A percentile compares a stretch with the other conserved stretches of the same genome.
Evolutionary conservation across 2,329 filamentous ascomycete species (phyloP).

Genomic region (Xylariaceae sp.): DNA sequence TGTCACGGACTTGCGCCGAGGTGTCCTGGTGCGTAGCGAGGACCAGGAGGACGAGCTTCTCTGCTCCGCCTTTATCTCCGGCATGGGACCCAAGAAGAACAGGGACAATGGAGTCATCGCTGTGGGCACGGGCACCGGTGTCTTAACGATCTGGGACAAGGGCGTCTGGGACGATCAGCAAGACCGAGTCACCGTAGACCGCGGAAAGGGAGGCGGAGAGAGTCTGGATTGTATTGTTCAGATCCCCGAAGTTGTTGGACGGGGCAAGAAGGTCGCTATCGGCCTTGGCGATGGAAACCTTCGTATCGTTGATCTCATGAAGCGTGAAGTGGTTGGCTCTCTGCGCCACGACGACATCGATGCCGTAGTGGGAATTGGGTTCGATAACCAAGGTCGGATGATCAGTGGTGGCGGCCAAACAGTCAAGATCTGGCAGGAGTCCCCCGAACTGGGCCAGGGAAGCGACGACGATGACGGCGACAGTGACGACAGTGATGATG

Average conservation of each 20-base stretch:
- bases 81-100: slow-evolving; percentile 63
- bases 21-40: slow-evolving; percentile 83
- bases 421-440: slow-evolving; percentile 86
- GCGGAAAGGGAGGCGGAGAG: slow-evolving; percentile 61
- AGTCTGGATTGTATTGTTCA: slow-evolving; percentile 74
- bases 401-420: slow-evolving; percentile 83
- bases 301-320: slow-evolving; percentile 70
- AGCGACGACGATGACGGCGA: slow-evolving; percentile 44
- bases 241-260: slow-evolving; percentile 66
- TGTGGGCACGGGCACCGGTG: slow-evolving; percentile 70
- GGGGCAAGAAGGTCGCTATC: slow-evolving; percentile 70
- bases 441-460: slow-evolving; percentile 48
- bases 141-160: slow-evolving; percentile 89
- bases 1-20: slow-evolving; percentile 81
- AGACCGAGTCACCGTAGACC: slow-evolving; percentile 76
- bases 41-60: slow-evolving; percentile 93
- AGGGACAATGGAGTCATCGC: slow-evolving; percentile 71
- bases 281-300: slow-evolving; percentile 79
- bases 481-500: slow-evolving; percentile 43
- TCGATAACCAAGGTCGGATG: slow-evolving; percentile 81
- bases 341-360: slow-evolving; percentile 82
- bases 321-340: slow-evolving; percentile 66
- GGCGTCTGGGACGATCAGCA: slow-evolving; percentile 95
- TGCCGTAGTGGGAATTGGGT: slow-evolving; percentile 74
- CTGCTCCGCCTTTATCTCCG: slow-evolving; percentile 73